Base-by-base conservation (phyloP, 1,284 basidiomycete species). In the Cryptococcus wingfieldii region DNA sequence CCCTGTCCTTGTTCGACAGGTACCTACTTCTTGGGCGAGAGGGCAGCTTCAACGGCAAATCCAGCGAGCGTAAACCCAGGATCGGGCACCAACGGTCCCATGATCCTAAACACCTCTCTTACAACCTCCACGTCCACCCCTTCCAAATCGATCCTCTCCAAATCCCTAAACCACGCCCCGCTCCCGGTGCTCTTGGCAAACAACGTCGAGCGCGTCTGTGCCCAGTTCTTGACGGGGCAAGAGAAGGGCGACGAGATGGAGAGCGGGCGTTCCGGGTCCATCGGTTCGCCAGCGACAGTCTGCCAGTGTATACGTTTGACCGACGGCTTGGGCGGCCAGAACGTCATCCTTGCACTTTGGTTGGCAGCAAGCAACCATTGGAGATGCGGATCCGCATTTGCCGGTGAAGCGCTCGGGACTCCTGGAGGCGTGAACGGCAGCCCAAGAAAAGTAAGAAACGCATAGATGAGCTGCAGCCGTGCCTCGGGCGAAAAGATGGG, bases 371-470 rank as follows among this genome's bases (percentile, higher is more conserved):
- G 6, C 47, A 53, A 25, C 69, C 64, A 67, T 13, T 61, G 68
- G 1, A 80, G 64, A 60, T 78, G 77, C 0, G 77, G 68, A 51
- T 80, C 79, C 4, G 60, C 68, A 2, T 67, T 65, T 18, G 73
- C 70, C 0, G 74, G 62, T 0, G 74, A 68, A 14, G 70, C 67
- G 2, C 78, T 78, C 1, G 77, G 65, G 4, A 70, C 63, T n/a
- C 75, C 78, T 2, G 76, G 74, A 4, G 78, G 76, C 2, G 68
- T 61, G 54, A 79, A 74, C 0, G 78, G 84, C 16, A 95, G 79
- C 12, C 90, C 90, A 25, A 89, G 75, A 66, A 88, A 83, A 16
- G 85, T 84, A 38, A 96, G 79, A 83, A 88, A 91, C 7, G 86
- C 82, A 56, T 87, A 78, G 14, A 89, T 83, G 63, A 93, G 85